Evolutionary conservation across 257 asterid species (phyloP).

Genomic region (Sherardia arvensis): DNA sequence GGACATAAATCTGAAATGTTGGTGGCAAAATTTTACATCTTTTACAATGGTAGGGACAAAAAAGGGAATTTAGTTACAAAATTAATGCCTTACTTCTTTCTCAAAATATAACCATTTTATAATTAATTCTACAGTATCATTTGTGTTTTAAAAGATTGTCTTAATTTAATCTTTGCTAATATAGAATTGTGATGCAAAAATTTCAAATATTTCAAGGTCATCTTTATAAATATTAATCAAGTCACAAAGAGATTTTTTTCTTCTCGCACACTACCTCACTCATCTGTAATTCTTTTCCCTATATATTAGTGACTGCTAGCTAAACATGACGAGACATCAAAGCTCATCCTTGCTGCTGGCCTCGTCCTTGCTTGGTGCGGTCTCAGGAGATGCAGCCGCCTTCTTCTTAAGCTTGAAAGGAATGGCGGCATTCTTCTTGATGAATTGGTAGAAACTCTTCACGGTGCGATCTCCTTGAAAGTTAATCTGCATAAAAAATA

Average conservation of each 20-base stretch:
- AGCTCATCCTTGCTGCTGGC: slow-evolving; percentile 60
- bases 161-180: no score
- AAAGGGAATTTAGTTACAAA: no score
- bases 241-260: not conserved
- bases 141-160: no score
- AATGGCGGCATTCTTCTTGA: slow-evolving; percentile 79
- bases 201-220: no score
- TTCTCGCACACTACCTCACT: not conserved
- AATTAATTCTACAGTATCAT: no score
- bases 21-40: no score
- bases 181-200: no score
- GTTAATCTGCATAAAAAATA: slow-evolving; percentile 38
- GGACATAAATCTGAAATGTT: no score
- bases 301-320: not conserved
- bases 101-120: no score
- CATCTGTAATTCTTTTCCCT: not conserved
- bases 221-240: not conserved
- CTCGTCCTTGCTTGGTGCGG: slow-evolving; percentile 14
- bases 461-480: slow-evolving; percentile 80
- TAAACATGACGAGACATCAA: slow-evolving; percentile 16
- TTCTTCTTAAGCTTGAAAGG: slow-evolving; percentile 86
- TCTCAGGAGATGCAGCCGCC: slow-evolving; percentile 30
- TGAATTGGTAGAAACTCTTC: slow-evolving; percentile 82
- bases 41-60: no score
- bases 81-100: no score